A percentile compares a stretch with the other conserved stretches of the same genome.
These are phyloP conservation scores for Phlyctochytrium bullatum DNA, from an alignment of 192 early-diverging fungal species.

Conservation along the genomic window DNA sequence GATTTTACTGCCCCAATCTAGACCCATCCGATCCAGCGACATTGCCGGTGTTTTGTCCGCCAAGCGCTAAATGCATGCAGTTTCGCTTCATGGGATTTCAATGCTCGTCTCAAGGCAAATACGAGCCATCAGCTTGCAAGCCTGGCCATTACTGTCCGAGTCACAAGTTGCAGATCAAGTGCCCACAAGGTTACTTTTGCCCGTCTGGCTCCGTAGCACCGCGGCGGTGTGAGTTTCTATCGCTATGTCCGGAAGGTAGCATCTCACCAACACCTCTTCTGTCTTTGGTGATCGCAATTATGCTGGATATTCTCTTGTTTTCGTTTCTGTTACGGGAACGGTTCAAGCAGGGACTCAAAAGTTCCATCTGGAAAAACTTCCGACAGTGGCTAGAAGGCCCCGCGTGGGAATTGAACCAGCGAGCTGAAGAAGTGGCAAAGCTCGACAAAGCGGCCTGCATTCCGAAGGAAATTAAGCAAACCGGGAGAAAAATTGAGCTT, in stretches of 20 bases:
- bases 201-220: constrained; percentile 45
- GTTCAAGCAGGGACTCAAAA: neutral
- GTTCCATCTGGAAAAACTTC: neutral
- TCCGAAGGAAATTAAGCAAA: constrained; percentile 4
- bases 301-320: constrained; percentile 19
- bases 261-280: constrained; percentile 20
- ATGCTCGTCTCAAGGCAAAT: constrained; percentile 27
- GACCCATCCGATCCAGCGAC: constrained; percentile 18
- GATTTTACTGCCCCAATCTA: constrained; percentile 36
- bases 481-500: neutral
- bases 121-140: constrained; percentile 61
- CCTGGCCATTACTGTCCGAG: constrained; percentile 56
- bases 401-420: neutral
- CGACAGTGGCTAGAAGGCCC: no score
- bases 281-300: constrained; percentile 17
- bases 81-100: constrained; percentile 20
- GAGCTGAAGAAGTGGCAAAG: constrained; percentile 7
- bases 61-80: constrained; percentile 23
- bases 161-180: constrained; percentile 37
- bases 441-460: constrained; percentile 14
- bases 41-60: constrained; percentile 27
- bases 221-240: constrained; percentile 18
- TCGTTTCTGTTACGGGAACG: constrained; percentile 6
- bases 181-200: constrained; percentile 55
- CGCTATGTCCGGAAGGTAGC: constrained; percentile 37